Base-by-base conservation (phyloP, 495 filamentous ascomycete species). In the Podospora anserina region DNA sequence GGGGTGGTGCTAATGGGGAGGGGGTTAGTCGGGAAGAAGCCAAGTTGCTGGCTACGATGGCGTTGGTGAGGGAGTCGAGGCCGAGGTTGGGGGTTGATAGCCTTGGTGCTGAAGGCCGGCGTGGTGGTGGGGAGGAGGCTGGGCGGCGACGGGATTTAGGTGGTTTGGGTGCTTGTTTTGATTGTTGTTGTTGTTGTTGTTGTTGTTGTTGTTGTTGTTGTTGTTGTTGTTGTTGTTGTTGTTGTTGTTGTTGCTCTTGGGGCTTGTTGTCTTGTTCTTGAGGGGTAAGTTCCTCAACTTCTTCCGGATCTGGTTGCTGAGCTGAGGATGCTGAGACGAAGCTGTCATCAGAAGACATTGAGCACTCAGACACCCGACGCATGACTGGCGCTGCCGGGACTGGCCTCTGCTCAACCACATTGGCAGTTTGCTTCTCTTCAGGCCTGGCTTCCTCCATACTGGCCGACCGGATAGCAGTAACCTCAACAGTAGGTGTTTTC, bases 11-110 rank as follows among this genome's bases (percentile, higher is more conserved):
- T 23, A 72, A 70, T 1, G 78, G 76, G 6, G 79, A 70, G 20
- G 63, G 34, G 15, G 61, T 72, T 62, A 66, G 65, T 66, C 82
- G 81, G 3, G 90, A 86, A 5, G 93, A 90, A 55, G 93, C 94
- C 4, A 95, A 82, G 65, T 90, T 92, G 61, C 92, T 91, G 26
- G 93, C 95, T 55, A 95, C 85, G 70, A 97, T 93, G 63, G 95
- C 92, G 78, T 93, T 88, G 23, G 83, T 82, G 20, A 87, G 79
- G 0, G 81, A 83, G 19, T 78, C 73, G 18, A 84, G 69, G 56
- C 75, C 70, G 7, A 83, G 64, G 56, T 69, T 78, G n/a, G 75
- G 69, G 9, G 63, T 63, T 16, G 73, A 62, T 34, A 19, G 69
- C 54, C 26, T 20, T 49, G 61, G 44, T 61, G 72, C 60, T 59